Base-by-base conservation (phyloP, 768 basidiomycete species). In the Podaxis rugospora region DNA sequence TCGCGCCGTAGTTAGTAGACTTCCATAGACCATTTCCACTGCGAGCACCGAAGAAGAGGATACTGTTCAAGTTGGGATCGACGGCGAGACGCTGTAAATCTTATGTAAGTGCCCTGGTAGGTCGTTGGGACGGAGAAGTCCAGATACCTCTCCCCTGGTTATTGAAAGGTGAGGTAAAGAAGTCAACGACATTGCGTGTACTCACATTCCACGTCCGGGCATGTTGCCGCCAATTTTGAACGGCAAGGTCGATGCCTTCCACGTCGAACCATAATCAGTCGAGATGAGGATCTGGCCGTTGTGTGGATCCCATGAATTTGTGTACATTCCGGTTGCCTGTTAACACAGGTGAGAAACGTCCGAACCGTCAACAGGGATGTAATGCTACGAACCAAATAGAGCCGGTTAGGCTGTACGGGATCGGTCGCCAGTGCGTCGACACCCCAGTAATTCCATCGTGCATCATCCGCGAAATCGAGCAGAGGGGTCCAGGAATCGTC, bases 201-300 rank as follows among this genome's bases (percentile, higher is more conserved):
- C 72, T 71, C 62, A 79, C 80, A 86, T 80, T 66, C 85, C 87
- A 67, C 86, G 83, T 53, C 85, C 86, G 36, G 85, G 86, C 85
- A 85, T 86, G 68, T 87, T 86, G 6, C 85, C 85, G 35, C 86
- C 85, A 35, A 86, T 80, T 64, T 88, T 88, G 78, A 88, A 87
- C 0, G 86, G 81, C 0, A 89, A 70, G 5, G 69, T 65, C 5
- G 83, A 80, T 1, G 78, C 64, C 0, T 77, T 81, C 67, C 80
- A 89, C 0, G 83, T 83, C n/a, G 76, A 67, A 10, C 87, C 86
- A 59, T 78, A 75, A 66, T 89, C 80, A 5, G 76, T 79, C 21
- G 86, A 88, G 39, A 82, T 80, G 10, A 88, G 72, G 37, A 89
- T 87, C 55, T 81, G 78, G 3, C 85, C 86, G 59, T 86, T 85